These are phyloP conservation scores for Acacia concinna DNA, from an alignment of 331 rosid genomes.

Conservation along the genomic window DNA sequence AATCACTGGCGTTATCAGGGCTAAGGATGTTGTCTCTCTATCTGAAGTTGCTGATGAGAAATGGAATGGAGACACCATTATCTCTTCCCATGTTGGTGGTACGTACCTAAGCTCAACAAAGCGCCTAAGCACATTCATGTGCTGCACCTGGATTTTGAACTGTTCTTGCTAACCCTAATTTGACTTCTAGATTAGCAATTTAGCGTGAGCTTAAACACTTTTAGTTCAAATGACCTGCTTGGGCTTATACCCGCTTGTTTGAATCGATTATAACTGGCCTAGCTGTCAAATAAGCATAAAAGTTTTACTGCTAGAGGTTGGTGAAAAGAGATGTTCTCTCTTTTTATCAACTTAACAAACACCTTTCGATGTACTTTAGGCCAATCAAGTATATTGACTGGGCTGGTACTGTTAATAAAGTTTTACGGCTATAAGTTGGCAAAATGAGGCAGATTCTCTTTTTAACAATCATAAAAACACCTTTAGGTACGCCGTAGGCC, in stretches of 20 bases:
- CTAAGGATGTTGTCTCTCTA: constrained; percentile 71
- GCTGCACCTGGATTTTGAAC: not conserved
- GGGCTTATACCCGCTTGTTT: not conserved
- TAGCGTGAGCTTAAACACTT: not conserved
- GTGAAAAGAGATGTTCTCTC: not conserved
- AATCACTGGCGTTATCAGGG: constrained; percentile 62
- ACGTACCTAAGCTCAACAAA: constrained; percentile 32
- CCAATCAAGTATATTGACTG: not conserved
- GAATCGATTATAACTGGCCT: not conserved
- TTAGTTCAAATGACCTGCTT: not conserved
- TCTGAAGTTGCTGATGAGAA: constrained; percentile 51
- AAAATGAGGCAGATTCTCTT: too few relatives aligned
- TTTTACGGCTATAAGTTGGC: too few relatives aligned
- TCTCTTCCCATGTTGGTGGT: constrained; percentile 83
- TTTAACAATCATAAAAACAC: too few relatives aligned
- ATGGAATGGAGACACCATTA: constrained; percentile 68
- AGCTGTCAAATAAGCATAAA: not conserved
- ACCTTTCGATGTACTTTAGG: not conserved
- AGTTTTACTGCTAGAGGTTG: not conserved
- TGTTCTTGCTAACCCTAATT: not conserved
- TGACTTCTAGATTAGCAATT: not conserved
- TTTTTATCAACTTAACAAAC: not conserved
- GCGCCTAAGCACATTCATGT: not conserved
- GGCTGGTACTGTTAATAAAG: too few relatives aligned
- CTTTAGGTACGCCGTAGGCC: not conserved